Percentiles rank a stretch among this genome's conserved stretches.
phyloP scores from a whole-genome alignment of 1,139 yeast species.

The Wickerhamomyces sp. region DNA sequence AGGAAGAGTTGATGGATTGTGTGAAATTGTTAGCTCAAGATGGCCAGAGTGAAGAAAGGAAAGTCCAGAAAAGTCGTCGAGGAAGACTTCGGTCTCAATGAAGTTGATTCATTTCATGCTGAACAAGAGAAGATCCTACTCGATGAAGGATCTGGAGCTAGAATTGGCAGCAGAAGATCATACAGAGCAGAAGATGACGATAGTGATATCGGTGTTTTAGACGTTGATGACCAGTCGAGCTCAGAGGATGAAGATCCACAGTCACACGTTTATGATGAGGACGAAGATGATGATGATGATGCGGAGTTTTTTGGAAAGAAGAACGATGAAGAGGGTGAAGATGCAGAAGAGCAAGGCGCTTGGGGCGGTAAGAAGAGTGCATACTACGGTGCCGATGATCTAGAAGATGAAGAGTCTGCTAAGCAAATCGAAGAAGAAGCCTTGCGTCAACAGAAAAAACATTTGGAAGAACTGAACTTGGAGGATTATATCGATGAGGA shows the following conservation, averaged over 20 bases:
- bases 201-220: conserved; percentile 40
- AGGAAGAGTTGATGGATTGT: too few relatives aligned
- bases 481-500: conserved; percentile 85
- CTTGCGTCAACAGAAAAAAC: conserved; percentile 77
- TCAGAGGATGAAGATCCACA: conserved; percentile 58
- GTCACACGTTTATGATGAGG: conserved; percentile 33
- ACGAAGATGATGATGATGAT: conserved; percentile 43
- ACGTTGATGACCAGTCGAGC: conserved; percentile 41
- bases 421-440: conserved; percentile 86
- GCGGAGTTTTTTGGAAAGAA: conserved; percentile 35
- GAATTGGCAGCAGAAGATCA: conserved; percentile 17
- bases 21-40: too few relatives aligned
- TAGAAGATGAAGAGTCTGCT: conserved; percentile 73
- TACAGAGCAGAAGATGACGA: conserved; percentile 33
- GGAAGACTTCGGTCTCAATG: conserved; percentile 43
- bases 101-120: conserved; percentile 69
- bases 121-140: conserved; percentile 57
- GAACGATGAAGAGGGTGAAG: conserved; percentile 42
- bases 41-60: conserved; percentile 21
- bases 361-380: conserved; percentile 79
- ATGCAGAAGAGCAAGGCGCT: conserved; percentile 53
- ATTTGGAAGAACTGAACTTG: conserved; percentile 71
- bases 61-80: conserved; percentile 9
- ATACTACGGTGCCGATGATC: conserved; percentile 79
- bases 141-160: conserved; percentile 50